Evolutionary conservation across 768 basidiomycete species (phyloP).

Genomic region (Amanita brunnescens): DNA sequence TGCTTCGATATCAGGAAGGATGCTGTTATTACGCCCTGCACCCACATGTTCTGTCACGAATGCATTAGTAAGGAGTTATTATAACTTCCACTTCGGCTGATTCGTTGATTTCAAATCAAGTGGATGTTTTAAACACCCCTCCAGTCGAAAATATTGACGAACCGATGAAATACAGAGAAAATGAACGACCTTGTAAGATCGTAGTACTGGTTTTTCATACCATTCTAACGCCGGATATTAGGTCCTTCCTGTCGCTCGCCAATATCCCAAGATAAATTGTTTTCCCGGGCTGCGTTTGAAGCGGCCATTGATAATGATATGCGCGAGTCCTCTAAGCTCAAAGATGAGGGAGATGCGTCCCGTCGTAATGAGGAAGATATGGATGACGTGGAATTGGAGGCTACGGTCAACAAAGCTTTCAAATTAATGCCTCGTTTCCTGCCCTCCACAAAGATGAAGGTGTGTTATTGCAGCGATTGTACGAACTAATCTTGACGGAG

Average conservation of each 20-base stretch:
- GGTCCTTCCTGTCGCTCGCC: constrained; percentile 56
- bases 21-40: constrained; percentile 49
- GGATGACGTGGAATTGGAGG: constrained; percentile 37
- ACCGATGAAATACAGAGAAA: constrained; percentile 23
- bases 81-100: neutral
- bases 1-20: constrained; percentile 52
- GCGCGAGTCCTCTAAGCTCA: constrained; percentile 23
- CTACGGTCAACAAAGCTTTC: constrained; percentile 25
- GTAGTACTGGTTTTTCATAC: neutral
- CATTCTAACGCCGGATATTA: constrained; percentile 8
- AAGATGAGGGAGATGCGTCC: constrained; percentile 21
- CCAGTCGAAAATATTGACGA: constrained; percentile 27
- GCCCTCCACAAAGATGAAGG: constrained; percentile 73
- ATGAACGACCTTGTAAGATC: constrained; percentile 45
- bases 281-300: constrained; percentile 51
- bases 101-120: constrained; percentile 16
- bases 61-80: constrained; percentile 38
- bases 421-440: constrained; percentile 46
- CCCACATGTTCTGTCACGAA: constrained; percentile 53
- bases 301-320: constrained; percentile 40
- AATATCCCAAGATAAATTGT: constrained; percentile 40
- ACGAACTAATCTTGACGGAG: neutral
- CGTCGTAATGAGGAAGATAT: constrained; percentile 49
- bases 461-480: constrained; percentile 17
- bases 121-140: constrained; percentile 36